Base-by-base conservation (phyloP, 2,329 filamentous ascomycete genomes). In the Hypocreales sp. region DNA sequence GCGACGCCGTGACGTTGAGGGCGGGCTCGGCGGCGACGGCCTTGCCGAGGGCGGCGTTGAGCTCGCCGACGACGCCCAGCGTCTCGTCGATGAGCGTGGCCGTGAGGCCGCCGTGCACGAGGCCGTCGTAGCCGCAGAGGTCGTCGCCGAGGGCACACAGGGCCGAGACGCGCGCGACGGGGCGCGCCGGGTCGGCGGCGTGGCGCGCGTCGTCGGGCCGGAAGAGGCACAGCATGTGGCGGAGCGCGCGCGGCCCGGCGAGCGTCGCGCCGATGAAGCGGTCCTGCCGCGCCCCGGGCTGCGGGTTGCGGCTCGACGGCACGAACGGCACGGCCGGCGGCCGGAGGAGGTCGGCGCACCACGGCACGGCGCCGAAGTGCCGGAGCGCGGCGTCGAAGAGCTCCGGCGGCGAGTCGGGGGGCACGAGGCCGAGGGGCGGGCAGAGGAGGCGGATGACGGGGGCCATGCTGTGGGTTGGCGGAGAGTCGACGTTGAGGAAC, bases 41-140 rank as follows among this genome's bases (percentile, higher is more conserved):
- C 31, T 55, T 52, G 2, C 41, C 41, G 20, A 55, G 35, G 0
- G 42, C 44, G 13, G 35, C 29, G 16, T 58, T 58, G 6, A 55
- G 35, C 26, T 56, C 52, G 14, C 49, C 44, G 12, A 58, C 31
- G 2, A 40, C 37, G 4, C 51, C 50, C 35, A 53, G 47, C 5
- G 46, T 35, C 41, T 57, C 54, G 25, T 58, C 54, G 15, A 51
- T 32, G 28, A 57, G 33, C 5, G 52, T 37, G 20, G 46, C 45
- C 7, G 42, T 39, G 24, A 55, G 34, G 8, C 54, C 54, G 6
- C 54, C 54, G 29, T 57, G 53, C 3, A 53, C 33, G 8, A 55
- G 31, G 7, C 37, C 37, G 1, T 43, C 37, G 19, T 45, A 50
- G 2, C 55, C 51, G 6, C 41, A 45, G 5, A 56, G 35, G 2